Evolutionary conservation across 805 yeast species (phyloP).

Genomic region (Brettanomyces naardenensis): DNA sequence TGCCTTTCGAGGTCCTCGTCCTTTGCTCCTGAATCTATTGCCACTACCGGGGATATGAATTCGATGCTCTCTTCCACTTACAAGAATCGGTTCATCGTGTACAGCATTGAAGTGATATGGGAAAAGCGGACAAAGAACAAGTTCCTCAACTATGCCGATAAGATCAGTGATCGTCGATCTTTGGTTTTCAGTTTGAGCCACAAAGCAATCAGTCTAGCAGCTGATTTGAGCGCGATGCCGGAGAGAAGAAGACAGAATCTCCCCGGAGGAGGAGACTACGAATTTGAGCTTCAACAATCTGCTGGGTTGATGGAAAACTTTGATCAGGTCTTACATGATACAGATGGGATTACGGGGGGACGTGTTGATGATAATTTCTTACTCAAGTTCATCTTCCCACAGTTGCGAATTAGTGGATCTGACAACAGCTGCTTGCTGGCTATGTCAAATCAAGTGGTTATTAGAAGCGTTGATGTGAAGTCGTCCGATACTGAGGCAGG

Average conservation of each 20-base stretch:
- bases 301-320: constrained; percentile 33
- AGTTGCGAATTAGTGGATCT: constrained; percentile 51
- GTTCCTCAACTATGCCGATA: constrained; percentile 45
- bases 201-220: constrained; percentile 24
- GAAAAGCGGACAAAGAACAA: constrained; percentile 57
- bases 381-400: constrained; percentile 74
- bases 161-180: constrained; percentile 19
- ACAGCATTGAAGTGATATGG: constrained; percentile 73
- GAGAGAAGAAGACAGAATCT: constrained; percentile 3
- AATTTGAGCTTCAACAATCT: constrained; percentile 14
- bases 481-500: constrained; percentile 30
- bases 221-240: constrained; percentile 16
- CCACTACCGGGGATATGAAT: background rate
- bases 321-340: constrained; percentile 41
- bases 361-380: constrained; percentile 30
- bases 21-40: background rate
- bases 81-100: constrained; percentile 66
- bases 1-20: constrained; percentile 1
- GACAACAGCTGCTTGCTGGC: constrained; percentile 41
- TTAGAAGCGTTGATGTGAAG: constrained; percentile 39
- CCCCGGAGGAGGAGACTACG: constrained; percentile 7
- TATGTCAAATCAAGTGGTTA: constrained; percentile 51
- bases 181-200: constrained; percentile 23
- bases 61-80: constrained; percentile 27
- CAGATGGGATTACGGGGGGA: constrained; percentile 12